These are phyloP conservation scores for Besnoitia besnoiti DNA, from an alignment of 169 alveolate species.

Conservation along the genomic window DNA sequence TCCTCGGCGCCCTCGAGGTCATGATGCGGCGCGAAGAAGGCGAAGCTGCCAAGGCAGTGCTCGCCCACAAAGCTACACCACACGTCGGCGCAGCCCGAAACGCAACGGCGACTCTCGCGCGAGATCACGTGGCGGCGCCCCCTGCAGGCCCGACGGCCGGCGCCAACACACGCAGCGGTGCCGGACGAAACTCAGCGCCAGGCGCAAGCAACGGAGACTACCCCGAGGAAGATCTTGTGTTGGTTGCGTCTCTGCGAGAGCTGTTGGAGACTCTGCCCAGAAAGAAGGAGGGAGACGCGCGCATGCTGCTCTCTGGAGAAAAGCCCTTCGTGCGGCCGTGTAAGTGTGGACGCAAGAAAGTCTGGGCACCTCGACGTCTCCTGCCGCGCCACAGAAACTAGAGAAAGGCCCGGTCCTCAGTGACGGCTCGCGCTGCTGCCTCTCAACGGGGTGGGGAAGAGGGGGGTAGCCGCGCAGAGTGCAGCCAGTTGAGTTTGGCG, in stretches of 20 bases:
- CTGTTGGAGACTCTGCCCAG: not conserved
- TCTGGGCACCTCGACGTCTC: too few species aligned
- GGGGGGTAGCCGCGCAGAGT: not conserved
- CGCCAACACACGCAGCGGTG: not conserved
- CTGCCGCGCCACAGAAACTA: too few species aligned
- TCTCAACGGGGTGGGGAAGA: not conserved
- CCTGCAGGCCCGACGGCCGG: too few species aligned
- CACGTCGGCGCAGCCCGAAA: not conserved
- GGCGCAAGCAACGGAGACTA: not conserved
- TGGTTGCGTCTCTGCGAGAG: not conserved
- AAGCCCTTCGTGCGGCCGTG: not conserved
- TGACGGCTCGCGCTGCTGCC: too few species aligned
- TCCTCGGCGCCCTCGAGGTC: not conserved
- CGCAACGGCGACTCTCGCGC: not conserved
- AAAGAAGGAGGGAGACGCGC: not conserved
- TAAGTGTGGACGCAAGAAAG: not conserved
- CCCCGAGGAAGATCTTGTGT: not conserved
- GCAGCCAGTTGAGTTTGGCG: not conserved
- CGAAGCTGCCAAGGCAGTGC: not conserved
- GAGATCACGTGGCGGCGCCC: too few species aligned
- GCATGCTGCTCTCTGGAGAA: constrained; percentile 9
- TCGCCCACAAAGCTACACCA: not conserved
- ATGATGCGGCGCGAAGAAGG: not conserved
- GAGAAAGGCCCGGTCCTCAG: too few species aligned
- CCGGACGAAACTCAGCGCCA: not conserved